Evolutionary conservation across 2,329 filamentous ascomycete species (phyloP).

Genomic region (Nakataea oryzae): DNA sequence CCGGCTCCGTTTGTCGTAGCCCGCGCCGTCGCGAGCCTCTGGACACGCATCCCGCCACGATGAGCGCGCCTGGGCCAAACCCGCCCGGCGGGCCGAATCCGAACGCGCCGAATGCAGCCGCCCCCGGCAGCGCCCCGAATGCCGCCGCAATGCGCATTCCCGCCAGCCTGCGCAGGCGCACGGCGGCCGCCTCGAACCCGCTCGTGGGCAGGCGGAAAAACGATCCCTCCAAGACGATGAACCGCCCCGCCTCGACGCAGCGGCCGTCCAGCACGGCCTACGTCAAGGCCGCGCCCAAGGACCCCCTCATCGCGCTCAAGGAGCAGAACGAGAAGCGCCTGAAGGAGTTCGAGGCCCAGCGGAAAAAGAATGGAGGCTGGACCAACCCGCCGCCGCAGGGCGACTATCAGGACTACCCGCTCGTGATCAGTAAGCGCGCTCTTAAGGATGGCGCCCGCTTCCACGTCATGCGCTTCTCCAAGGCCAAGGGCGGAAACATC

Average conservation of each 20-base stretch:
- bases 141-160: conserved; percentile 7
- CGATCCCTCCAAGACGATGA: conserved; percentile 6
- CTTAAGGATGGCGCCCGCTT: conserved; percentile 71
- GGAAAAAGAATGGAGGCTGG: conserved; percentile 45
- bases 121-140: conserved; percentile 13
- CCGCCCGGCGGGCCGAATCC: conserved; percentile 14
- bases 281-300: conserved; percentile 12
- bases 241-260: conserved; percentile 1
- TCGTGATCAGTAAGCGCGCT: conserved; percentile 75
- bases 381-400: conserved; percentile 34
- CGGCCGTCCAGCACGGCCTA: conserved; percentile 18
- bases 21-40: neutral
- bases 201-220: conserved; percentile 52
- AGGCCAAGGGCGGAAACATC: conserved; percentile 37
- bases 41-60: conserved; percentile 12
- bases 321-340: conserved; percentile 15
- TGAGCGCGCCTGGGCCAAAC: conserved; percentile 31
- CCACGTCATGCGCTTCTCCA: conserved; percentile 73
- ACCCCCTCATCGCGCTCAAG: conserved; percentile 12
- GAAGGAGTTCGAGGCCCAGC: conserved; percentile 27
- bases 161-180: conserved; percentile 14
- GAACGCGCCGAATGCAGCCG: neutral
- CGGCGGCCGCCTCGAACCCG: conserved; percentile 42
- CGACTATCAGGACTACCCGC: conserved; percentile 35
- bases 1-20: neutral